Evolutionary conservation across 352 stramenopile genomes (phyloP), one percentile per base, ranked within the genome.

Genomic region (Plasmopara halstedii): DNA sequence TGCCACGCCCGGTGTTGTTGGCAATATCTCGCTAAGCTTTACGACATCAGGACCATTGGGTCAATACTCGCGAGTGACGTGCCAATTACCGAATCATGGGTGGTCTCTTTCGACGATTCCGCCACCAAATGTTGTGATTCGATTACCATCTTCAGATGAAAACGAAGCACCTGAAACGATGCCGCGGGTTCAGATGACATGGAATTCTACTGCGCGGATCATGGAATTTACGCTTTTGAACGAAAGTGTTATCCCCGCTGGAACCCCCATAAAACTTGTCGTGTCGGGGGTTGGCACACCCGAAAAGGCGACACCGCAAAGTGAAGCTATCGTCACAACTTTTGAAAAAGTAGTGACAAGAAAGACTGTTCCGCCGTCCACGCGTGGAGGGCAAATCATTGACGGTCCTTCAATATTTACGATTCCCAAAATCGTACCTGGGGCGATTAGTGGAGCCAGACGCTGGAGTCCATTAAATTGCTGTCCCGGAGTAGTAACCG

Each of bases 391-490:
- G 4, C 73, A 89, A 42, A 62, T 84, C 23, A 59, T 89, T 35
- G 73, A 87, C 21, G 74, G 78, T 0, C 74, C 73, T 0, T 58
- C 53, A 3, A 36, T 36, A 1, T 77, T 87, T 35, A 51, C 53
- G 5, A 66, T 86, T 31, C 49, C 70, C 0, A 74, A 67, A 22
- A 75, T 89, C 37, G 29, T 69, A 0, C 77, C 77, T 7, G 77
- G 73, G 14, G 52, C 55, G 1, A 61, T 88, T 27, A 42, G 41
- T 3, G 77, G 73, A 0, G 6, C 39, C 1, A 70, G 57, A 20
- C 59, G 62, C 10, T 89, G 77, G 77, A 53, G 66, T 25, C 77
- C 77, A 8, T 83, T 83, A 43, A 84, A 57, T 38, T 86, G 65
- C 35, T 70, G 56, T 21, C 77, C 77, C 0, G 32, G 51, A 18